Evolutionary conservation across 2,329 filamentous ascomycete genomes (phyloP).

Genomic region (Talaromyces rugulosus): DNA sequence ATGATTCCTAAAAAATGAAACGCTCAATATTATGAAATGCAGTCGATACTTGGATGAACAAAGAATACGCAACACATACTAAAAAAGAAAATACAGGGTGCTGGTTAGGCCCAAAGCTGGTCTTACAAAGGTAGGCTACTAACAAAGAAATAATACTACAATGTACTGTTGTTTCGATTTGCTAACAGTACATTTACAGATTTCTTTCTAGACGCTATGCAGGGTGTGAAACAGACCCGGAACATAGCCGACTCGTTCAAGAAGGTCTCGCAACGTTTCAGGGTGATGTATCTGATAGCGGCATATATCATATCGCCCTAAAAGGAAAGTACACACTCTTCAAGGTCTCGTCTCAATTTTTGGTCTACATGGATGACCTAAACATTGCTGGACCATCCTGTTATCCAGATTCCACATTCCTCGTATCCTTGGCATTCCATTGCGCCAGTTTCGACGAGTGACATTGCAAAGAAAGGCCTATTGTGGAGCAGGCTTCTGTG

Average conservation of each 20-base stretch:
- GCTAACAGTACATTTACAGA: not conserved
- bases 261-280: not conserved
- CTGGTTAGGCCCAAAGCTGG: not conserved
- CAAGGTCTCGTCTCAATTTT: constrained; percentile 15
- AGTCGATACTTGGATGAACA: not conserved
- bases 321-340: not conserved
- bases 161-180: not conserved
- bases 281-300: not conserved
- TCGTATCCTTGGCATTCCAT: constrained; percentile 25
- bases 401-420: constrained; percentile 24
- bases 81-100: not conserved
- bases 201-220: not conserved
- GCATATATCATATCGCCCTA: not conserved
- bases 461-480: not conserved
- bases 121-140: not conserved
- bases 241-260: not conserved
- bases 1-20: not conserved
- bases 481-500: not conserved
- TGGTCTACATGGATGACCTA: constrained; percentile 18
- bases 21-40: not conserved
- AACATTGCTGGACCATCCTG: constrained; percentile 28
- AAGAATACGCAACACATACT: not conserved
- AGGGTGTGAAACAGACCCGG: not conserved
- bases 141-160: not conserved
- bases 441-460: constrained; percentile 6